phyloP scores from a whole-genome alignment of 805 yeast genomes.

The Grigorovia transvaalensis region DNA sequence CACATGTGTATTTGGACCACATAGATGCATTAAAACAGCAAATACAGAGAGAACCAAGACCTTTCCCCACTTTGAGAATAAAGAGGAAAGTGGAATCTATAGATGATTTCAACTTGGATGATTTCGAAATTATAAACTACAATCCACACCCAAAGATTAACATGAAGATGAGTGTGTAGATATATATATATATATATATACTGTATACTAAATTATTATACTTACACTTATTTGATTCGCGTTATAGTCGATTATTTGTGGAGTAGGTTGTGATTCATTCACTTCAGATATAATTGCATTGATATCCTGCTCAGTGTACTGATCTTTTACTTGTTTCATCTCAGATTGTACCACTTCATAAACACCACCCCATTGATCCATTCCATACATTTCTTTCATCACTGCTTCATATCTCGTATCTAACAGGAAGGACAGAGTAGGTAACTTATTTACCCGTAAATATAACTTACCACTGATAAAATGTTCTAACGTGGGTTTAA shows the following conservation, averaged over 20 bases:
- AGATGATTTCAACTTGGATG: conserved; percentile 83
- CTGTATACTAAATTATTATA: not conserved
- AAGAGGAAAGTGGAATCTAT: conserved; percentile 57
- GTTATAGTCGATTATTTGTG: conserved; percentile 28
- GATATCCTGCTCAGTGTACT: not conserved
- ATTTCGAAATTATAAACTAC: conserved; percentile 72
- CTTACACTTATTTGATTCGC: conserved; percentile 14
- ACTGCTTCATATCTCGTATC: conserved; percentile 11
- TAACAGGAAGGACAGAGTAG: conserved; percentile 12
- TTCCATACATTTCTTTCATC: conserved; percentile 10
- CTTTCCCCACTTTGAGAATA: conserved; percentile 71
- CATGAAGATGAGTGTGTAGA: conserved; percentile 94
- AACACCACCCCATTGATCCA: not conserved
- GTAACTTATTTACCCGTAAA: conserved; percentile 21
- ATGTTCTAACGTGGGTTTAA: conserved; percentile 25
- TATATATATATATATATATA: not conserved
- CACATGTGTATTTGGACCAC: conserved; percentile 91
- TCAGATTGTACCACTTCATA: not conserved
- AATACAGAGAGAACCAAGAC: conserved; percentile 58
- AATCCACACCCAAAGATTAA: conserved; percentile 74
- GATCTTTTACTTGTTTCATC: not conserved
- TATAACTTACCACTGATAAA: conserved; percentile 22
- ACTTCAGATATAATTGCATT: not conserved
- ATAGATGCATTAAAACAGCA: conserved; percentile 84
- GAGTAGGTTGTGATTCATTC: not conserved